Percentiles rank a stretch among this genome's conserved stretches.
Conservation (phyloP, 2,329 filamentous ascomycete species). For the Paraphaeosphaeria sporulosa region DNA sequence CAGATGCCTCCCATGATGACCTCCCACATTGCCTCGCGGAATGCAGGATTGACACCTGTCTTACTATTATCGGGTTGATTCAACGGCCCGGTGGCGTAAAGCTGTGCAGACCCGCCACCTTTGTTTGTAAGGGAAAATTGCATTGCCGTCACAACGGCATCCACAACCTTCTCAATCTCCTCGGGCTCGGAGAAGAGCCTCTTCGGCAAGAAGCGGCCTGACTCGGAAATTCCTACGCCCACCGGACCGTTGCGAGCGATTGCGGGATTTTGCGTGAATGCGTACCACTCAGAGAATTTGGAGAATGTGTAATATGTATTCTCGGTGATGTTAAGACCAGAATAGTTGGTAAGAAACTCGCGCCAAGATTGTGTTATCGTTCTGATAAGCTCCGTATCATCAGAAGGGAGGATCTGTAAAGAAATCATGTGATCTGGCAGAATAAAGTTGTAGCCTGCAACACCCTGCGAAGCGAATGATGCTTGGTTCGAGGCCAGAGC, state of each 20-base stretch:
- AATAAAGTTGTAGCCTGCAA: slow-evolving; percentile 48
- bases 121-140: slow-evolving; percentile 38
- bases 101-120: slow-evolving; percentile 40
- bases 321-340: slow-evolving; percentile 40
- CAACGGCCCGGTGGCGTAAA: slow-evolving; percentile 45
- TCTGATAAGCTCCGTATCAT: slow-evolving; percentile 34
- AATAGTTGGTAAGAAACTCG: slow-evolving; percentile 41
- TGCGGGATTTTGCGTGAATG: slow-evolving; percentile 37
- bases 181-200: slow-evolving; percentile 32
- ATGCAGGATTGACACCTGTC: slow-evolving; percentile 42
- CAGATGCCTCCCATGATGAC: slow-evolving; percentile 44
- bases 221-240: slow-evolving; percentile 43
- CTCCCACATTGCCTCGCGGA: slow-evolving; percentile 44
- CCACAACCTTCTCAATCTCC: slow-evolving; percentile 34
- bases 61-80: slow-evolving; percentile 42
- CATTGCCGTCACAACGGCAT: slow-evolving; percentile 43
- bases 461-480: slow-evolving; percentile 36
- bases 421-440: slow-evolving; percentile 41
- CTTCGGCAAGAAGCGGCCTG: slow-evolving; percentile 43
- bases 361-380: slow-evolving; percentile 37
- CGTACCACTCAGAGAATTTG: slow-evolving; percentile 42
- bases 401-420: slow-evolving; percentile 40
- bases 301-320: slow-evolving; percentile 42
- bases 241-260: slow-evolving; percentile 45
- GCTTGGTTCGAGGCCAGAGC: slow-evolving; percentile 43